Conservation (phyloP, 805 yeast species). For the Schizosaccharomyces japonicus region DNA sequence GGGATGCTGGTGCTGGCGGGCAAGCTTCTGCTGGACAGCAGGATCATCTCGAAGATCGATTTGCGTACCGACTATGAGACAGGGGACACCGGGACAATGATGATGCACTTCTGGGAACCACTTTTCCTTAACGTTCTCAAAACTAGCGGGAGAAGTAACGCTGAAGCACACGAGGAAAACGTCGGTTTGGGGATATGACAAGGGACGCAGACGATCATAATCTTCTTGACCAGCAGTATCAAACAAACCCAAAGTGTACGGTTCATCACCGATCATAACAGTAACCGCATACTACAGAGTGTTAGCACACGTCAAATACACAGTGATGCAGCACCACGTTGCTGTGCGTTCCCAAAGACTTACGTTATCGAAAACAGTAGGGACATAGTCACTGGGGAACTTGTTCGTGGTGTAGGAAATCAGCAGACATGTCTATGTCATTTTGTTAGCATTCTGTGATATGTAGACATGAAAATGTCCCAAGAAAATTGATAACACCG, state of each 20-base stretch:
- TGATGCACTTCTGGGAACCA: conserved; percentile 98
- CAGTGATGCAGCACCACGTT: neutral
- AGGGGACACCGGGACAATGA: conserved; percentile 82
- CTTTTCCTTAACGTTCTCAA: conserved; percentile 91
- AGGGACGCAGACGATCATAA: conserved; percentile 88
- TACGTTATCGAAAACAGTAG: conserved; percentile 28
- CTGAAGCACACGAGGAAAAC: conserved; percentile 89
- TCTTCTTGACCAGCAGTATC: conserved; percentile 99
- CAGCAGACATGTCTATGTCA: conserved; percentile 50
- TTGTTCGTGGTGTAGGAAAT: conserved; percentile 91
- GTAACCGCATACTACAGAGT: conserved; percentile 45
- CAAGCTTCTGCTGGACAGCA: conserved; percentile 65
- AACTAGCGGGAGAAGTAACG: conserved; percentile 88
- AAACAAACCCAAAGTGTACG: conserved; percentile 86
- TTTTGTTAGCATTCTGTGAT: conserved; percentile 7
- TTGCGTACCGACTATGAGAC: conserved; percentile 91
- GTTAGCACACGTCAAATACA: neutral
- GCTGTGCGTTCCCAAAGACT: neutral
- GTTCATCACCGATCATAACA: conserved; percentile 92
- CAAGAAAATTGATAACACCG: neutral
- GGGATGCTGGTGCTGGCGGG: conserved; percentile 73
- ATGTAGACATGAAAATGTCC: neutral
- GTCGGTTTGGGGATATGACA: conserved; percentile 91
- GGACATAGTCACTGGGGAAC: conserved; percentile 94
- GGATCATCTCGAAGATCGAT: conserved; percentile 86